A percentile compares a stretch with the other conserved stretches of the same genome.
Evolutionary conservation across 2,329 filamentous ascomycete species (phyloP).

Genomic region (Scytalidium sp.): DNA sequence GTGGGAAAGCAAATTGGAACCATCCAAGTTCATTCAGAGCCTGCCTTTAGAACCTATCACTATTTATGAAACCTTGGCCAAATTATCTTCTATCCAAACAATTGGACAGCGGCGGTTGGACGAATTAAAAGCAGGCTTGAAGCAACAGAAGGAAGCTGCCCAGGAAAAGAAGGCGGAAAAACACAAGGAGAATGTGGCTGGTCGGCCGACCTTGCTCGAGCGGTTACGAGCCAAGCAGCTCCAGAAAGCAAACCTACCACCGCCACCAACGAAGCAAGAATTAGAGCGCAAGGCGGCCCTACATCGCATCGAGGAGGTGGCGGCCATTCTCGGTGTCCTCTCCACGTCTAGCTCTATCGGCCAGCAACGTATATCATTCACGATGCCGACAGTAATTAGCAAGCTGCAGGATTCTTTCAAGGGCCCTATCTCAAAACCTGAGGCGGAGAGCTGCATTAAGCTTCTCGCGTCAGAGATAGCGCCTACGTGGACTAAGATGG

Average conservation of each 20-base stretch:
- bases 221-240: conserved; percentile 71
- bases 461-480: conserved; percentile 43
- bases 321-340: conserved; percentile 65
- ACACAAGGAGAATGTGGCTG: conserved; percentile 27
- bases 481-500: conserved; percentile 46
- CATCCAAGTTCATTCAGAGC: conserved; percentile 45
- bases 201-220: conserved; percentile 68
- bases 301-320: conserved; percentile 65
- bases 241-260: conserved; percentile 40
- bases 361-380: conserved; percentile 61
- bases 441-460: conserved; percentile 43
- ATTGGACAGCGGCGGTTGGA: conserved; percentile 69
- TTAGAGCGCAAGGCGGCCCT: conserved; percentile 62
- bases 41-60: conserved; percentile 55
- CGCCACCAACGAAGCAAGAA: conserved; percentile 49
- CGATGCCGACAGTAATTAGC: conserved; percentile 58
- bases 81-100: conserved; percentile 54
- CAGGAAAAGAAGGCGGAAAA: conserved; percentile 29
- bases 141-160: conserved; percentile 43
- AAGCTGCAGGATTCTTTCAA: conserved; percentile 66
- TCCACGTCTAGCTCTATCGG: conserved; percentile 48
- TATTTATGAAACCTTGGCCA: conserved; percentile 47
- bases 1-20: conserved; percentile 1
- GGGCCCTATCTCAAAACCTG: conserved; percentile 41
- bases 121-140: conserved; percentile 63